Evolutionary conservation across 495 filamentous ascomycete genomes (phyloP).

Genomic region (Cryomyces minteri): DNA sequence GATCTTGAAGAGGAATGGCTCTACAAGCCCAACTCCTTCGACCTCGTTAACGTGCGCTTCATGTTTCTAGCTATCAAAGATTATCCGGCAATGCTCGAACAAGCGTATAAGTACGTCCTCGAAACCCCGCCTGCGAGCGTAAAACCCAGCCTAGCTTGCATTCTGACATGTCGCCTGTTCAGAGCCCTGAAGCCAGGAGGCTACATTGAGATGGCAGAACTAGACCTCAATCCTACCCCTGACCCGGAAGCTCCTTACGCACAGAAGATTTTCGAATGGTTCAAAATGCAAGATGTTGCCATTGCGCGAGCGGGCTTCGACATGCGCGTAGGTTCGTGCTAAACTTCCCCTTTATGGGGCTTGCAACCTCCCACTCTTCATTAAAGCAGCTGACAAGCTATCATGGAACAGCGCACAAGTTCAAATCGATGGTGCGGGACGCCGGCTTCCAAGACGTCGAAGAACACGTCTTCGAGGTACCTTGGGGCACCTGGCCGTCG

Average conservation of each 20-base stretch:
- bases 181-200: conserved; percentile 1
- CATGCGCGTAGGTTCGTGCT: neutral
- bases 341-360: neutral
- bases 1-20: conserved; percentile 27
- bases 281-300: neutral
- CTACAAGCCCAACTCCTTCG: conserved; percentile 27
- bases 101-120: neutral
- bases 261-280: neutral
- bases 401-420: too few relatives aligned
- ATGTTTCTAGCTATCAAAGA: neutral
- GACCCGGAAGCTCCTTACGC: neutral
- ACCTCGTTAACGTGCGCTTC: conserved; percentile 13
- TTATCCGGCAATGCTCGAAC: neutral
- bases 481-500: conserved; percentile 1
- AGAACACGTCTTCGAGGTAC: neutral
- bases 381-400: too few relatives aligned
- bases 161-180: neutral
- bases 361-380: too few relatives aligned
- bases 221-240: neutral
- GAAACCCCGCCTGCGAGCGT: too few relatives aligned
- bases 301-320: neutral
- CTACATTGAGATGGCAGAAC: neutral
- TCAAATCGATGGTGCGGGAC: too few relatives aligned
- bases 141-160: too few relatives aligned
- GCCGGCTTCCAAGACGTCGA: neutral